Conservation (phyloP, 75 land plant species). For the Selaginella moellendorffii region DNA sequence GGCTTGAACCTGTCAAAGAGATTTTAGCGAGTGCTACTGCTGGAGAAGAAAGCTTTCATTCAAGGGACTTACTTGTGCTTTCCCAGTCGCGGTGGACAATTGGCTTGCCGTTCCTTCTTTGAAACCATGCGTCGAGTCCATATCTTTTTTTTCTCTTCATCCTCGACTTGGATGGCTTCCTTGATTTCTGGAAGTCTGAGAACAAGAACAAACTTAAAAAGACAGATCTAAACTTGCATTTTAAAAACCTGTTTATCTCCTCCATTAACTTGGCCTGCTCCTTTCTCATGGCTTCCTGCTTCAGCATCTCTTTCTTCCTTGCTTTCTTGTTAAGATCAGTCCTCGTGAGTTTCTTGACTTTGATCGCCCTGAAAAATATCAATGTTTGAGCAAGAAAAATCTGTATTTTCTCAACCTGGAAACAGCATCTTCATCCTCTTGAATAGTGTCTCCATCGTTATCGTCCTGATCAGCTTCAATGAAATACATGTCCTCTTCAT, state of each 20-base stretch:
- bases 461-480: slow-evolving; percentile 36
- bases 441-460: slow-evolving; percentile 32
- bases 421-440: slow-evolving; percentile 34
- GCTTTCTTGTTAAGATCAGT: slow-evolving; percentile 62
- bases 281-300: slow-evolving; percentile 37
- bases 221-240: not conserved
- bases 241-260: slow-evolving; percentile 44
- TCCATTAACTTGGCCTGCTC: slow-evolving; percentile 32
- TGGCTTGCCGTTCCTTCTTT: slow-evolving; percentile 46
- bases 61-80: slow-evolving; percentile 41
- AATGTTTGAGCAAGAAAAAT: not conserved
- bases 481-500: slow-evolving; percentile 62
- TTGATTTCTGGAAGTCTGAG: slow-evolving; percentile 53
- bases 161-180: slow-evolving; percentile 55
- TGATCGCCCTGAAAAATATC: slow-evolving; percentile 31
- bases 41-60: not conserved
- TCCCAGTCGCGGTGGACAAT: slow-evolving; percentile 74
- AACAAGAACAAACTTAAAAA: not conserved
- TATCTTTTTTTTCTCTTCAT: slow-evolving; percentile 46
- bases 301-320: slow-evolving; percentile 42
- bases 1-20: slow-evolving; percentile 52
- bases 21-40: not conserved
- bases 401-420: too few species aligned
- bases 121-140: slow-evolving; percentile 44
- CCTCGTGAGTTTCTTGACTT: slow-evolving; percentile 59